These are phyloP conservation scores for Astrocystis sublimbata DNA, from an alignment of 495 filamentous ascomycete genomes.

Conservation along the genomic window DNA sequence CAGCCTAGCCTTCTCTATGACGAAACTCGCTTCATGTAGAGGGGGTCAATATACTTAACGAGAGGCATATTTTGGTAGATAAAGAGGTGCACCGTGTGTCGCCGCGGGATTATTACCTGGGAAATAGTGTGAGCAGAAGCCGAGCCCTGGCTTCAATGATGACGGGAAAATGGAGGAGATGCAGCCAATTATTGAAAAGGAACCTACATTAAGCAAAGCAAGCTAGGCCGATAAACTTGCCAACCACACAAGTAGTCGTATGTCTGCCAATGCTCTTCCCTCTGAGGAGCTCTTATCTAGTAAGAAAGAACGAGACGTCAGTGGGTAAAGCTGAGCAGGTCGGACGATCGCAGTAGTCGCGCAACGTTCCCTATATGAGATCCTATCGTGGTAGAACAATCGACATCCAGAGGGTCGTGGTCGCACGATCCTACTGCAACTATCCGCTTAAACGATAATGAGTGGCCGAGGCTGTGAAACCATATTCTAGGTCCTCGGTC, in stretches of 20 bases:
- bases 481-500: constrained; percentile 17
- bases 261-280: constrained; percentile 23
- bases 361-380: constrained; percentile 6
- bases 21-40: constrained; percentile 21
- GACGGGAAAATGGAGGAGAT: constrained; percentile 5
- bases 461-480: constrained; percentile 13
- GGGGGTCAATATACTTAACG: constrained; percentile 16
- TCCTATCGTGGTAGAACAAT: constrained; percentile 14
- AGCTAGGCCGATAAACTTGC: constrained; percentile 23
- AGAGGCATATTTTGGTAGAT: constrained; percentile 28
- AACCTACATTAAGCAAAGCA: constrained; percentile 15
- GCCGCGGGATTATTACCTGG: neutral
- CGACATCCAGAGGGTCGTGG: neutral
- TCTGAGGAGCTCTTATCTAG: constrained; percentile 5
- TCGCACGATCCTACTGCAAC: constrained; percentile 25
- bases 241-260: constrained; percentile 25
- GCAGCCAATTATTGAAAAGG: constrained; percentile 7
- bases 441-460: constrained; percentile 36
- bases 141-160: neutral
- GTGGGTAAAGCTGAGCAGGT: constrained; percentile 24
- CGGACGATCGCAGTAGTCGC: constrained; percentile 19
- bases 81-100: neutral
- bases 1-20: constrained; percentile 19
- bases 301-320: constrained; percentile 20
- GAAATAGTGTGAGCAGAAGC: constrained; percentile 25